Evolutionary conservation across 139 green algal species (phyloP), one percentile per base, ranked within the genome.

Genomic region (Dunaliella primolecta): DNA sequence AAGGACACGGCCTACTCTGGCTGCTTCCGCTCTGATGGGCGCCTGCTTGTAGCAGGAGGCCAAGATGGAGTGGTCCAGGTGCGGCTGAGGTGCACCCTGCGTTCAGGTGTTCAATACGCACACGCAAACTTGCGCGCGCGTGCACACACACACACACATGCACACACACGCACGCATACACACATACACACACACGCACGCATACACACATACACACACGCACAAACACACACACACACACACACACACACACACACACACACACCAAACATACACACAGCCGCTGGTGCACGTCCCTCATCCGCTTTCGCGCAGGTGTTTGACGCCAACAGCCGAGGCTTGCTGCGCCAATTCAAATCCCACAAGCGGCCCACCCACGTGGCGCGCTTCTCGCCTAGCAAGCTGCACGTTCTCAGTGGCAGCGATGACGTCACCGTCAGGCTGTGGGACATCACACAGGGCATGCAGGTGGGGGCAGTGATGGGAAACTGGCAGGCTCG

Each of bases 1-100:
- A 94, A 96, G 82, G 96, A 98, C 86, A 93, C 89, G 1, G 96
- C 96, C 7, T 98, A 98, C 88, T 87, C 85, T 1, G 96, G 94
- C 74, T 92, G 23, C 33, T 97, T 96, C 72, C 86, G 96, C 2
- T 38, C 75, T 20, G 96, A 99, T 78, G 97, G 95, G 15, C 87
- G 91, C 38, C 88, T 98, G 57, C 55, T 99, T 24, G 92, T 93
- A 2, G 96, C 97, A 36, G 96, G 96, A 1, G 91, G 94, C 1
- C 93, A 98, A 84, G 91, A 93, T 84, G 93, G 94, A 3, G 83
- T 97, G 2, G 95, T 99, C 82, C 95, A 98, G 92, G 94, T 96
- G 72, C n/a, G 1, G 87, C 2, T 1, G 46, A 15, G 29, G 35
- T 71, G 30, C 15, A 7, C 77, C 80, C 64, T 80, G 82, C 82